Evolutionary conservation across 2,329 filamentous ascomycete genomes (phyloP).

Genomic region (Colletotrichum tropicale): DNA sequence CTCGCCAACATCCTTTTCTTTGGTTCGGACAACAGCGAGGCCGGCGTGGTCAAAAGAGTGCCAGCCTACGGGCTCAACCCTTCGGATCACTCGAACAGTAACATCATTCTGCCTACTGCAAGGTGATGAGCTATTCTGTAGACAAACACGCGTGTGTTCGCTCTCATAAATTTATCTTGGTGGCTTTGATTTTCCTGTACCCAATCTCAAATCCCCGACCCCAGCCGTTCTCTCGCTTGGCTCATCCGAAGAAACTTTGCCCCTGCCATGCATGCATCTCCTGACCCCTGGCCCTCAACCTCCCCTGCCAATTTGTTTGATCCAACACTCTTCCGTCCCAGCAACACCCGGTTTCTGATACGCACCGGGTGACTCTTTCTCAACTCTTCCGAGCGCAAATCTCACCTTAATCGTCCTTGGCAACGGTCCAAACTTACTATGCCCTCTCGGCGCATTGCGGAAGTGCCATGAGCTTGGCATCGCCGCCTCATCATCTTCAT

Average conservation of each 20-base stretch:
- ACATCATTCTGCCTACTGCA: neutral
- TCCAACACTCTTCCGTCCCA: conserved; percentile 3
- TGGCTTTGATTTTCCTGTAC: neutral
- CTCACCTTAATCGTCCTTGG: conserved; percentile 8
- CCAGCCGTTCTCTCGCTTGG: neutral
- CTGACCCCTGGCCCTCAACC: neutral
- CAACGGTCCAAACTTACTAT: neutral
- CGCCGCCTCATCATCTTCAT: neutral
- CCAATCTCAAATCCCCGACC: neutral
- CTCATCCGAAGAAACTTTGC: neutral
- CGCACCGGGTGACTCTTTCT: neutral
- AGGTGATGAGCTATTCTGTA: neutral
- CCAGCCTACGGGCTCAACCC: neutral
- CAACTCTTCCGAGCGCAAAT: neutral
- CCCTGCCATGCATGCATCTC: neutral
- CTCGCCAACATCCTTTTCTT: neutral
- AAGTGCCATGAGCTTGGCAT: neutral
- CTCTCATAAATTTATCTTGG: neutral
- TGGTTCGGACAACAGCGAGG: neutral
- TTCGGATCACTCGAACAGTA: neutral
- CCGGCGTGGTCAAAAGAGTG: neutral
- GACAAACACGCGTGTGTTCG: neutral
- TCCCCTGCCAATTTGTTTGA: neutral
- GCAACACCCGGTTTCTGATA: neutral
- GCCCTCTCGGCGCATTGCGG: neutral